Conservation (phyloP, 2,329 filamentous ascomycete genomes). For the Pezicula carpinea region DNA sequence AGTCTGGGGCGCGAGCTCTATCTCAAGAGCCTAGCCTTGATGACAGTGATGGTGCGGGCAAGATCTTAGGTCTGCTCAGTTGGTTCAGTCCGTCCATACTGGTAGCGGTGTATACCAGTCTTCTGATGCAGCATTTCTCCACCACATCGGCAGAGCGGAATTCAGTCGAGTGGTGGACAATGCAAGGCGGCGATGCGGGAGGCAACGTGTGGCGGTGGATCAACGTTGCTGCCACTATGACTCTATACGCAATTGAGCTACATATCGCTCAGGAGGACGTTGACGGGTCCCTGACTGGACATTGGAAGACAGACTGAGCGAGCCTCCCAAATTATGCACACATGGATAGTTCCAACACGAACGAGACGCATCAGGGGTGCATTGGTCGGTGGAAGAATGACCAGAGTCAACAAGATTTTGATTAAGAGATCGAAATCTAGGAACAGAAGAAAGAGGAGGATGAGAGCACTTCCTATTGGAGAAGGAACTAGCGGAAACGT, state of each 20-base stretch:
- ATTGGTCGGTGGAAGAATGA: neutral
- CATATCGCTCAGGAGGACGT: slow-evolving; percentile 81
- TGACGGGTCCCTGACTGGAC: slow-evolving; percentile 65
- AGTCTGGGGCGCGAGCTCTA: slow-evolving; percentile 76
- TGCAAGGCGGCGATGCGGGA: slow-evolving; percentile 74
- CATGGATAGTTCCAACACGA: neutral
- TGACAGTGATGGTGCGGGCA: slow-evolving; percentile 77
- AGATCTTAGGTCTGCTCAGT: slow-evolving; percentile 75
- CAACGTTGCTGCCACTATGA: slow-evolving; percentile 86
- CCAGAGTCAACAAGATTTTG: neutral
- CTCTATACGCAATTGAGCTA: slow-evolving; percentile 83
- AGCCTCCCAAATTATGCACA: neutral
- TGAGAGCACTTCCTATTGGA: neutral
- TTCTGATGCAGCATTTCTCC: slow-evolving; percentile 93
- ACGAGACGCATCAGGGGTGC: neutral
- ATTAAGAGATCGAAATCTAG: neutral
- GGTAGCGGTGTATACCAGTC: slow-evolving; percentile 92
- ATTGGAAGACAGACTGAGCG: slow-evolving; percentile 89
- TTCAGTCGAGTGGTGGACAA: slow-evolving; percentile 74
- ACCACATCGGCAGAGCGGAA: slow-evolving; percentile 59
- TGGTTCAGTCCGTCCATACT: slow-evolving; percentile 95
- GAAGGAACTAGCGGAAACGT: neutral
- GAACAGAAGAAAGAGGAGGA: slow-evolving; percentile 2
- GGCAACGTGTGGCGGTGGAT: slow-evolving; percentile 92
- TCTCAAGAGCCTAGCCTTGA: slow-evolving; percentile 82